Conservation (phyloP, 177 flowering plant genomes). For the Vitis hybrid region DNA sequence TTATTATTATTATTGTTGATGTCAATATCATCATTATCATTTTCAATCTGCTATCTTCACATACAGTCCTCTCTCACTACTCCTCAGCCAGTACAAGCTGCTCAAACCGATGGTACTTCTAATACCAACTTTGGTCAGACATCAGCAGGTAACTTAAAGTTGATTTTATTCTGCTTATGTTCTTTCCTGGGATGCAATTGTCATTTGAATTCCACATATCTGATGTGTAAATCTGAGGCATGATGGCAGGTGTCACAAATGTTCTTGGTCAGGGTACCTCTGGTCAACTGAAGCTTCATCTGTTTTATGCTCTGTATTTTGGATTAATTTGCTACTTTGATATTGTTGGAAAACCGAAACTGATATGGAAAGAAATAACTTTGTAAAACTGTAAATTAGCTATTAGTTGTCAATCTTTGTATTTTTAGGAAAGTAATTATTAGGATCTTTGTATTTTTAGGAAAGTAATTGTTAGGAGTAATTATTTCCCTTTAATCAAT, state of each 20-base stretch:
- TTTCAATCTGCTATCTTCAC: not conserved
- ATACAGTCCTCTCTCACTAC: conserved; percentile 56
- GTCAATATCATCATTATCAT: too few species aligned
- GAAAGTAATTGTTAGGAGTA: too few species aligned
- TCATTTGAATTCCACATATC: conserved; percentile 21
- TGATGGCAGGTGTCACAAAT: conserved; percentile 34
- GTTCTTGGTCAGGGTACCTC: conserved; percentile 53
- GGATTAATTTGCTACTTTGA: not conserved
- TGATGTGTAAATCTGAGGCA: conserved; percentile 38
- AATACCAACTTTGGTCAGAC: conserved; percentile 59
- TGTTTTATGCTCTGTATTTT: not conserved
- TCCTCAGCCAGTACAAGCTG: conserved; percentile 51
- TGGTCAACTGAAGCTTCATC: conserved; percentile 64
- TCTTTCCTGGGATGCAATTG: not conserved
- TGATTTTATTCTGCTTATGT: not conserved
- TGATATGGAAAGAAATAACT: too few species aligned
- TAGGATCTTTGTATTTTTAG: too few species aligned
- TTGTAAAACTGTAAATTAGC: too few species aligned
- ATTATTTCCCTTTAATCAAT: too few species aligned
- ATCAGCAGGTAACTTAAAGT: conserved; percentile 50
- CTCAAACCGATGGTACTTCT: conserved; percentile 52
- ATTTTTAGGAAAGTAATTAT: too few species aligned
- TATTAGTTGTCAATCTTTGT: too few species aligned
- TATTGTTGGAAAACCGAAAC: not conserved
- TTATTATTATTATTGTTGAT: too few species aligned